Evolutionary conservation across 2,329 filamentous ascomycete species (phyloP).

Genomic region (Diaporthe caulivora): DNA sequence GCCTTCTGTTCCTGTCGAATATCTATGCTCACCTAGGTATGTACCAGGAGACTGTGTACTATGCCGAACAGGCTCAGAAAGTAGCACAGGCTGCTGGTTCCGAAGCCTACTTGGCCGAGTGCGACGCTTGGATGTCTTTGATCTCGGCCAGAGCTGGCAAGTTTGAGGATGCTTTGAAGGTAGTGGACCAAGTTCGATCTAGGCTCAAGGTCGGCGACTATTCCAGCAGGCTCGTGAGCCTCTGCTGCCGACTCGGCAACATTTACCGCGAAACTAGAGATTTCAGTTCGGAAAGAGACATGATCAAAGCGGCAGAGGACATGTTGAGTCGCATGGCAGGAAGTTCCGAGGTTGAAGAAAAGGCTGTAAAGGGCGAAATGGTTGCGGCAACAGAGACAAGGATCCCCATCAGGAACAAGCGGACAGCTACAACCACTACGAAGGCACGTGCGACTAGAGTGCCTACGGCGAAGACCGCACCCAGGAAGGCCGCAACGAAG

Average conservation of each 20-base stretch:
- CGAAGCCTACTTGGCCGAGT: slow-evolving; percentile 67
- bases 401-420: slow-evolving; percentile 48
- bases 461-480: slow-evolving; percentile 38
- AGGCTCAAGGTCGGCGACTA: slow-evolving; percentile 61
- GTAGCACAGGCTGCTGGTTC: slow-evolving; percentile 78
- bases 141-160: slow-evolving; percentile 70
- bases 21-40: slow-evolving; percentile 88
- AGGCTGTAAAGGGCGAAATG: neutral
- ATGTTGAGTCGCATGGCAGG: slow-evolving; percentile 54
- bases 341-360: neutral
- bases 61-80: slow-evolving; percentile 85
- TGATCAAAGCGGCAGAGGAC: slow-evolving; percentile 63
- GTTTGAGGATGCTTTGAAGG: slow-evolving; percentile 67
- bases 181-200: slow-evolving; percentile 66
- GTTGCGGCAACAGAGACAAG: slow-evolving; percentile 50
- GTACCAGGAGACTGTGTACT: slow-evolving; percentile 89
- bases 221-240: slow-evolving; percentile 57
- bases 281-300: slow-evolving; percentile 55
- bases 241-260: slow-evolving; percentile 68
- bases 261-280: slow-evolving; percentile 66
- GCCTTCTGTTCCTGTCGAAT: slow-evolving; percentile 79
- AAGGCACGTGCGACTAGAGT: slow-evolving; percentile 44
- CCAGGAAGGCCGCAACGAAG: slow-evolving; percentile 39
- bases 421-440: slow-evolving; percentile 45
- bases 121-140: slow-evolving; percentile 66